Conservation (phyloP, 345 rosid genomes). For the Moricandia moricandioides region DNA sequence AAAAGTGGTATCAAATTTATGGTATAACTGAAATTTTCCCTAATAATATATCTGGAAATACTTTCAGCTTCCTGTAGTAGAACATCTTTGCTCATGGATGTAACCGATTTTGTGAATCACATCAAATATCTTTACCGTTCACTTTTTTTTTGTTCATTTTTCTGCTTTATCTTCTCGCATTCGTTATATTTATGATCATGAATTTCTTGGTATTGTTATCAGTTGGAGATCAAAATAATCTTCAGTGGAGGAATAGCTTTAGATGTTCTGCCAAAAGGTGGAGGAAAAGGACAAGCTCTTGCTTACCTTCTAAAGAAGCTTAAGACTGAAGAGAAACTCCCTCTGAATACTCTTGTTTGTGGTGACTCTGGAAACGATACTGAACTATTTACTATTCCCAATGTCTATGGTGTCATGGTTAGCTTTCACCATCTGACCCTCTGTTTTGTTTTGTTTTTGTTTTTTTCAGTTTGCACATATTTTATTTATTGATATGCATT, state of each 20-base stretch:
- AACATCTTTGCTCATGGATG: too few species aligned
- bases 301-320: conserved; percentile 78
- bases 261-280: conserved; percentile 85
- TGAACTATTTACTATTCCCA: conserved; percentile 83
- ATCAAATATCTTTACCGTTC: too few species aligned
- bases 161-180: background rate
- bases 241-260: conserved; percentile 91
- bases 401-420: conserved; percentile 89
- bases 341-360: conserved; percentile 78
- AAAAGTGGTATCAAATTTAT: too few species aligned
- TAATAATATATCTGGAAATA: background rate
- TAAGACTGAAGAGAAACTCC: conserved; percentile 60
- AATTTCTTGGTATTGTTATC: conserved; percentile 2
- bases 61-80: background rate
- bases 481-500: too few species aligned
- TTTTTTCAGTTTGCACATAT: too few species aligned
- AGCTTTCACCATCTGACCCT: conserved; percentile 22
- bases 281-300: conserved; percentile 98
- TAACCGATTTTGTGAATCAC: too few species aligned
- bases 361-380: conserved; percentile 99
- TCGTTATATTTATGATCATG: background rate
- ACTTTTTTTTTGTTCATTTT: too few species aligned
- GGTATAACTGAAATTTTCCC: too few species aligned
- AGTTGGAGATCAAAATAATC: conserved; percentile 86
- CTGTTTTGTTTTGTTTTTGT: background rate